Conservation (phyloP, 2,329 filamentous ascomycete genomes). For the Alternaria metachromatica region DNA sequence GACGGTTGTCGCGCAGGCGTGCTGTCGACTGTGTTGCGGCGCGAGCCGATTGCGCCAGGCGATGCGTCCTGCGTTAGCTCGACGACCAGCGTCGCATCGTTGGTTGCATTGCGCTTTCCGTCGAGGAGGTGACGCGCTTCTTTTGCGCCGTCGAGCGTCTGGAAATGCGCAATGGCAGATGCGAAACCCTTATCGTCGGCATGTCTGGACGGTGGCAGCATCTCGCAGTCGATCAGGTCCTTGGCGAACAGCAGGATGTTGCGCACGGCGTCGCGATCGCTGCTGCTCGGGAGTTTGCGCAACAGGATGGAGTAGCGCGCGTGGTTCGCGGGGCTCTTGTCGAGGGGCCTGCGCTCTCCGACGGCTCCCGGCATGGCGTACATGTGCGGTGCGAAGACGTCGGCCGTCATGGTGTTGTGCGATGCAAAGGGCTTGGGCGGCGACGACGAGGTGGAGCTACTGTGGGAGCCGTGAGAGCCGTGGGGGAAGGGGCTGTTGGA, state of each 20-base stretch:
- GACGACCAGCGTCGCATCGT: conserved; percentile 64
- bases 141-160: conserved; percentile 62
- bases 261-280: conserved; percentile 63
- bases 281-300: conserved; percentile 66
- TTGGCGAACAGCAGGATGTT: conserved; percentile 71
- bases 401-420: conserved; percentile 49
- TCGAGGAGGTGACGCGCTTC: conserved; percentile 66
- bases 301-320: conserved; percentile 56
- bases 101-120: conserved; percentile 67
- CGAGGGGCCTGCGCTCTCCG: conserved; percentile 49
- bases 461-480: conserved; percentile 50
- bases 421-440: conserved; percentile 45
- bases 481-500: conserved; percentile 49
- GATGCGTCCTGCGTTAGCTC: conserved; percentile 59
- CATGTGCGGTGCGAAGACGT: conserved; percentile 51
- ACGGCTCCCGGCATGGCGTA: conserved; percentile 50
- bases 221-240: conserved; percentile 65
- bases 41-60: conserved; percentile 51
- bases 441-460: conserved; percentile 50
- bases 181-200: conserved; percentile 64
- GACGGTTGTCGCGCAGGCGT: conserved; percentile 52
- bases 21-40: conserved; percentile 64
- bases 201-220: conserved; percentile 59
- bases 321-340: conserved; percentile 41
- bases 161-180: conserved; percentile 66